phyloP scores from a whole-genome alignment of 1,284 basidiomycete genomes.

The Ceratobasidium sp. region DNA sequence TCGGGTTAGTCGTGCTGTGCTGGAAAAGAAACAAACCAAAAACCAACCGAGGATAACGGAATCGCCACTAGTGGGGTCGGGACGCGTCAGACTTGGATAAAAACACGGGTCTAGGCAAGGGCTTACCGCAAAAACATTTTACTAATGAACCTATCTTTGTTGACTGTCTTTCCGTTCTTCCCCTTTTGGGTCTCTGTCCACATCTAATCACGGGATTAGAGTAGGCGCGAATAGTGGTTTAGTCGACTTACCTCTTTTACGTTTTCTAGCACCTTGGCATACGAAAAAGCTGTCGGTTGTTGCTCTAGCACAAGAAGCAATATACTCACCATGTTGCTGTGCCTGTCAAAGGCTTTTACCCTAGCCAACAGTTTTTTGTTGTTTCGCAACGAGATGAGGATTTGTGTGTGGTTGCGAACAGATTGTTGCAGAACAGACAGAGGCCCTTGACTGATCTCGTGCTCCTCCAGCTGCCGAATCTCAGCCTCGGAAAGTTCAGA shows the following conservation, averaged over 20 bases:
- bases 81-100: not conserved
- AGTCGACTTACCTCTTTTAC: constrained; percentile 82
- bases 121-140: constrained; percentile 91
- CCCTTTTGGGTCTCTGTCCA: constrained; percentile 99
- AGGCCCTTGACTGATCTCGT: constrained; percentile 96
- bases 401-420: constrained; percentile 97
- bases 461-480: constrained; percentile 93
- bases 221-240: not conserved
- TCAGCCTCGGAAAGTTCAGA: constrained; percentile 98
- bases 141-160: constrained; percentile 99
- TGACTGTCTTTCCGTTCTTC: constrained; percentile 98
- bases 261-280: constrained; percentile 84
- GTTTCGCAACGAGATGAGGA: constrained; percentile 96
- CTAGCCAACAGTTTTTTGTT: constrained; percentile 98
- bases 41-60: constrained; percentile 91
- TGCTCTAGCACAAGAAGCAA: not conserved
- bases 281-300: not conserved
- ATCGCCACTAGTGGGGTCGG: constrained; percentile 71
- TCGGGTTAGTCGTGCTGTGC: constrained; percentile 39
- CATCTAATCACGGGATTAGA: constrained; percentile 66
- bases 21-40: not conserved
- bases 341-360: constrained; percentile 98
- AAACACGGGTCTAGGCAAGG: constrained; percentile 11
- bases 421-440: constrained; percentile 98
- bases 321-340: constrained; percentile 92